Conservation (phyloP, 2,329 filamentous ascomycete species). For the Calonectria montana region DNA sequence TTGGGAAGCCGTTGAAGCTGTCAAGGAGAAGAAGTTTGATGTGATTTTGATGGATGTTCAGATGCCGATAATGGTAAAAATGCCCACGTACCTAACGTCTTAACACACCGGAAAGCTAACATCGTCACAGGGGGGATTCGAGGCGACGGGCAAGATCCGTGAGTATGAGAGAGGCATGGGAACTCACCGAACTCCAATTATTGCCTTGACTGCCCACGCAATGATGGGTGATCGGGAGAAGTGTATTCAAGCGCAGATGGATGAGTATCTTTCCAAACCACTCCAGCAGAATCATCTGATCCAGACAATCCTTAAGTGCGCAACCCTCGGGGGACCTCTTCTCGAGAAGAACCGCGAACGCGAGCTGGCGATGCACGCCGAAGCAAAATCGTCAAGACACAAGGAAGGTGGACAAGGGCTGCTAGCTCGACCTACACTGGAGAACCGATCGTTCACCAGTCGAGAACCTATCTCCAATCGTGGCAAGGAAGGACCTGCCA, state of each 20-base stretch:
- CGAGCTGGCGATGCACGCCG: conserved; percentile 64
- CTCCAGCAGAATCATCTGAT: conserved; percentile 97
- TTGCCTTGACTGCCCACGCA: conserved; percentile 95
- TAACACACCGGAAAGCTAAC: conserved; percentile 49
- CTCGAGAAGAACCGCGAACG: conserved; percentile 80
- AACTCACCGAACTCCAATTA: conserved; percentile 89
- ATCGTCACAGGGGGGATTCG: conserved; percentile 82
- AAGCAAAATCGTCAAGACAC: conserved; percentile 58
- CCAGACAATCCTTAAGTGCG: conserved; percentile 96
- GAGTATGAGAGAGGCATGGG: conserved; percentile 90
- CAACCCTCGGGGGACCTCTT: conserved; percentile 86
- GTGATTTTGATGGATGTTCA: conserved; percentile 99
- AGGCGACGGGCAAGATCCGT: conserved; percentile 95
- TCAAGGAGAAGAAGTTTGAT: conserved; percentile 93
- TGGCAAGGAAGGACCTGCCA: conserved; percentile 71
- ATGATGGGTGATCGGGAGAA: conserved; percentile 99
- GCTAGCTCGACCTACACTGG: conserved; percentile 52
- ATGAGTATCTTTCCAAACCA: conserved; percentile 97
- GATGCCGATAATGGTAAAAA: conserved; percentile 96
- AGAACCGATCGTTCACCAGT: conserved; percentile 77
- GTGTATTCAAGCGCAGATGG: conserved; percentile 99
- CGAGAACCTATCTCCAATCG: conserved; percentile 66
- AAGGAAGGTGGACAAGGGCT: conserved; percentile 52
- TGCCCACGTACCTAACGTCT: background rate
- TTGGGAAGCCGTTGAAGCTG: conserved; percentile 89